Conservation (phyloP, 148 eudicot species). For the Amaranthus hypochondriacus region DNA sequence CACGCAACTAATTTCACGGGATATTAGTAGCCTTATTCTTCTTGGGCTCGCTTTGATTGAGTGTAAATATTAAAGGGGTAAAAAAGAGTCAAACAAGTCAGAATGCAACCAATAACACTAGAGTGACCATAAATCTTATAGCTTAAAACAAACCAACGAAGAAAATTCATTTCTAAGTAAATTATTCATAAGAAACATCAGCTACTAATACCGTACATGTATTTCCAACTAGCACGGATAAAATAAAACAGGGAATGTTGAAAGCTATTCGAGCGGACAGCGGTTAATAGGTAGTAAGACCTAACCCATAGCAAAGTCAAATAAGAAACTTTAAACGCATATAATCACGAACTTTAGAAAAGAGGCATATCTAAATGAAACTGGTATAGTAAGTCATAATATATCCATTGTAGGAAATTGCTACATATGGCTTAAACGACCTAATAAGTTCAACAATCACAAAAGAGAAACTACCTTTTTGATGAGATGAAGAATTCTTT, state of each 20-base stretch:
- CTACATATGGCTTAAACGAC: neutral
- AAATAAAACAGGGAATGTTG: neutral
- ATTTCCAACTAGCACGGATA: neutral
- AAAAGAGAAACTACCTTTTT: conserved; percentile 28
- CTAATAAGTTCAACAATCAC: neutral
- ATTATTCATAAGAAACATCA: neutral
- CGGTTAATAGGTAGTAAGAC: neutral
- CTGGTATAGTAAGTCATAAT: neutral
- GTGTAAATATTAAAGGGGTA: no score
- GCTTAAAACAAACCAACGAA: neutral
- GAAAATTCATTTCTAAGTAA: neutral
- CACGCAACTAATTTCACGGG: neutral
- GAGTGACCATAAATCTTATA: neutral
- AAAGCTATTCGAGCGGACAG: neutral
- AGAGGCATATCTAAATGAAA: neutral
- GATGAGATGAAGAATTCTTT: conserved; percentile 21
- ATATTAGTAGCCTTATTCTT: no score
- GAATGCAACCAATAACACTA: no score
- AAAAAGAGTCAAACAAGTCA: neutral
- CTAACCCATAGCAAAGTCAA: neutral
- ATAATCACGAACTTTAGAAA: neutral
- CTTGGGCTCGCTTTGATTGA: no score
- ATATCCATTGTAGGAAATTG: neutral
- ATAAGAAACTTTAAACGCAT: neutral
- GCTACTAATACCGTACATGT: neutral